A percentile compares a stretch with the other conserved stretches of the same genome.
Evolutionary conservation across 106 monocot genomes (phyloP).

Genomic region (Allium sativum): DNA sequence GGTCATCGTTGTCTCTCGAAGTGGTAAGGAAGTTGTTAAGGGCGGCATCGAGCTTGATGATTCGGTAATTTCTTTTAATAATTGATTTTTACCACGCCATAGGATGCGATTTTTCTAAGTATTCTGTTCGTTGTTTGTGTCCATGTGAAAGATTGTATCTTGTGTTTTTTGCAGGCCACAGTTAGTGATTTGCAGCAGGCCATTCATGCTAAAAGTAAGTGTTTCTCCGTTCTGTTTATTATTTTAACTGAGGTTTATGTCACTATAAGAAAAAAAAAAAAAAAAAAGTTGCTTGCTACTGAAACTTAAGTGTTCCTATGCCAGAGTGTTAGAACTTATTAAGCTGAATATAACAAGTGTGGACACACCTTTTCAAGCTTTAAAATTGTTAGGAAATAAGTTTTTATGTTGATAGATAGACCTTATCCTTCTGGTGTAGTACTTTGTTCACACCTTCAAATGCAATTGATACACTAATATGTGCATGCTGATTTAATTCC

Average conservation of each 20-base stretch:
- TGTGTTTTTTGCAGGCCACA: constrained; percentile 44
- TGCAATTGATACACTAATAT: too few species aligned
- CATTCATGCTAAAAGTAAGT: constrained; percentile 58
- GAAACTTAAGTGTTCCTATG: not conserved
- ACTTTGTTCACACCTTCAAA: too few species aligned
- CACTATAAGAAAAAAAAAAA: not conserved
- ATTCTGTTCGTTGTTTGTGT: not conserved
- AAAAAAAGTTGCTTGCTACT: not conserved
- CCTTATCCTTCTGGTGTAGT: too few species aligned
- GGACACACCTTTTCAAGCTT: too few species aligned
- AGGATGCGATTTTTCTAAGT: not conserved
- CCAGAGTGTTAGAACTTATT: too few species aligned
- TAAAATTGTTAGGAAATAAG: too few species aligned
- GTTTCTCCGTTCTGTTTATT: not conserved
- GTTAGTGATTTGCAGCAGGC: constrained; percentile 76
- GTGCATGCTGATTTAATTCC: too few species aligned
- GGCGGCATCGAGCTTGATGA: constrained; percentile 46
- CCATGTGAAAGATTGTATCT: not conserved
- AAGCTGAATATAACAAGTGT: too few species aligned
- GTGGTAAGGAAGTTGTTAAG: constrained; percentile 38
- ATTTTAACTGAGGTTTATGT: not conserved
- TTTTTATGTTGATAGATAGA: too few species aligned
- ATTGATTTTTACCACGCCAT: not conserved
- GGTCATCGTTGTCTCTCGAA: constrained; percentile 40
- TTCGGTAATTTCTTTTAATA: constrained; percentile 22